These are phyloP conservation scores for Scalesia atractyloides DNA, from an alignment of 129 eudicot species.

Conservation along the genomic window DNA sequence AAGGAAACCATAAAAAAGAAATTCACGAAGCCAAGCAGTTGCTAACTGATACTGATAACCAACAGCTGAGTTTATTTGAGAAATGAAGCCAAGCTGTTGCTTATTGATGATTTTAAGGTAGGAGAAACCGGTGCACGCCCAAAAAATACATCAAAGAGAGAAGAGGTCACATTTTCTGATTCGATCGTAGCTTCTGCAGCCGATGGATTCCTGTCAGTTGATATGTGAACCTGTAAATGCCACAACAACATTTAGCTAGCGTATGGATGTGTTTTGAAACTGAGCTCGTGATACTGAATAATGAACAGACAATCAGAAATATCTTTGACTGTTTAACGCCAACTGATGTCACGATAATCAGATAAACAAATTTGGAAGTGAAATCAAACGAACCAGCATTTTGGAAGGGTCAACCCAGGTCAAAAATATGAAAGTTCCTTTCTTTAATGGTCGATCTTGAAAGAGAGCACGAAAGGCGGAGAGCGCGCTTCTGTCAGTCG, in stretches of 20 bases:
- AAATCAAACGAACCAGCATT: constrained; percentile 63
- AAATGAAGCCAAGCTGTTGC: constrained; percentile 48
- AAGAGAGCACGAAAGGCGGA: constrained; percentile 64
- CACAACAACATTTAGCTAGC: neutral
- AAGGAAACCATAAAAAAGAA: constrained; percentile 17
- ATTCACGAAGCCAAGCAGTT: neutral
- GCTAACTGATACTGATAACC: neutral
- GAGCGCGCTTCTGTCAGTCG: constrained; percentile 66
- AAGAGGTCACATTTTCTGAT: constrained; percentile 63
- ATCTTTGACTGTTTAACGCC: too few relatives aligned
- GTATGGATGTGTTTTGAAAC: too few relatives aligned
- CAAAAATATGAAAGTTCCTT: constrained; percentile 73
- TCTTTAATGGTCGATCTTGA: constrained; percentile 67
- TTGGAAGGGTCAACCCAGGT: constrained; percentile 78
- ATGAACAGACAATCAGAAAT: too few relatives aligned
- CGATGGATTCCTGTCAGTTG: constrained; percentile 62
- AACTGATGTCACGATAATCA: too few relatives aligned
- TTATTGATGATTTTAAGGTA: constrained; percentile 75
- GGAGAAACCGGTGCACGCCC: constrained; percentile 86
- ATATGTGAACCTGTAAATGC: constrained; percentile 56
- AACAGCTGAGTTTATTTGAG: neutral
- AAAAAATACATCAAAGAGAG: constrained; percentile 85
- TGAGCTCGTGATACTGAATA: too few relatives aligned
- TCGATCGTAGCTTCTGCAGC: constrained; percentile 69
- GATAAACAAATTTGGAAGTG: neutral